Evolutionary conservation across 2,329 filamentous ascomycete genomes (phyloP).

Genomic region (Chrysosporium keratinophilum): DNA sequence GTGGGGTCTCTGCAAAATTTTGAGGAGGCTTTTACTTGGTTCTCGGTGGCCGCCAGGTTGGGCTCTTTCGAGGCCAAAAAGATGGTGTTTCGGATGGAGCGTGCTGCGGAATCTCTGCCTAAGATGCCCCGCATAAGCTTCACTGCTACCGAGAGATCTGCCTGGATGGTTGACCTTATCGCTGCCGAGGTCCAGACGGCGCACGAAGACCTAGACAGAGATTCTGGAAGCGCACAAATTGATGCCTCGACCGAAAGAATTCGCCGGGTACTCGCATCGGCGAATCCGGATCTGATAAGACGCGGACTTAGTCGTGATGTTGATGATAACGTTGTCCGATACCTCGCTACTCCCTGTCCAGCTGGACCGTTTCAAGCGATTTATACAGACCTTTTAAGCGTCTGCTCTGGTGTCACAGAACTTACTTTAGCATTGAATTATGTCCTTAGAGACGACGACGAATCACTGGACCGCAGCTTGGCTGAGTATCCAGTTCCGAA

Average conservation of each 20-base stretch:
- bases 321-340: background rate
- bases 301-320: background rate
- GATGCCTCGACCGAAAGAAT: background rate
- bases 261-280: background rate
- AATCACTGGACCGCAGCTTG: background rate
- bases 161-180: slow-evolving; percentile 1
- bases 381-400: background rate
- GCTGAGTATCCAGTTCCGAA: background rate
- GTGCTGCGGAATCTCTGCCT: background rate
- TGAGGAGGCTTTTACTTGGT: slow-evolving; percentile 1
- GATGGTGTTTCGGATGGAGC: slow-evolving; percentile 6
- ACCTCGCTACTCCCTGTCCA: background rate
- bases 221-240: background rate
- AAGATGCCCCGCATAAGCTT: background rate
- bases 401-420: background rate
- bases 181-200: background rate
- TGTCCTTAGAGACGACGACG: background rate
- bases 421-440: background rate
- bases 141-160: background rate
- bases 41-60: background rate
- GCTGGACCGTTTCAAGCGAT: background rate
- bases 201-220: background rate
- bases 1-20: background rate
- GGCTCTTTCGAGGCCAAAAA: background rate
- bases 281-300: background rate